phyloP scores from a whole-genome alignment of 352 stramenopile species.

The Phytophthora foliorum region DNA sequence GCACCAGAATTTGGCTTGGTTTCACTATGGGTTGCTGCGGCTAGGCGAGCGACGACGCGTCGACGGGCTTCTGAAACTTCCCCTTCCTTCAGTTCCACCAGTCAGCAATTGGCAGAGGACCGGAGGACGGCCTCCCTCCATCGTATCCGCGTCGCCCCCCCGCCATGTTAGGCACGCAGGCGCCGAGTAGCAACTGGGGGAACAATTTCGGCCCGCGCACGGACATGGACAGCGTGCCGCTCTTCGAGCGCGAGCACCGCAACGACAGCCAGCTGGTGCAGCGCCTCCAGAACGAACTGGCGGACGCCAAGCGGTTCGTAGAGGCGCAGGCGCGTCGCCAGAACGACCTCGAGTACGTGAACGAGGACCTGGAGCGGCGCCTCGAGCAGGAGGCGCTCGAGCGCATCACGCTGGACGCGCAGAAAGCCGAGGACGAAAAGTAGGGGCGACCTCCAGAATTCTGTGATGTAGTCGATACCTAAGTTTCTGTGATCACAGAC shows the following conservation, averaged over 20 bases:
- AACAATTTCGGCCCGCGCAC: constrained; percentile 55
- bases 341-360: constrained; percentile 90
- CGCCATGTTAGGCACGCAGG: constrained; percentile 50
- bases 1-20: constrained; percentile 31
- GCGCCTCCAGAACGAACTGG: constrained; percentile 85
- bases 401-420: constrained; percentile 83
- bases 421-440: constrained; percentile 88
- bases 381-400: constrained; percentile 87
- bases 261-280: constrained; percentile 88
- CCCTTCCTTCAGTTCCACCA: constrained; percentile 28
- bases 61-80: constrained; percentile 23
- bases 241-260: constrained; percentile 90
- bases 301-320: constrained; percentile 86
- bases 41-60: constrained; percentile 19
- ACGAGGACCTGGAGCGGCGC: constrained; percentile 86
- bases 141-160: too few relatives aligned
- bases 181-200: constrained; percentile 56
- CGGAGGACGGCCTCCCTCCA: constrained; percentile 16
- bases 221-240: constrained; percentile 86
- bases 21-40: constrained; percentile 23
- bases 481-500: constrained; percentile 36
- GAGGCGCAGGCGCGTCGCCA: constrained; percentile 84
- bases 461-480: background rate
- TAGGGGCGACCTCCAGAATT: constrained; percentile 20
- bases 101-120: constrained; percentile 15